These are phyloP conservation scores for Ophiocordyceps camponoti-floridani DNA, from an alignment of 2,329 filamentous ascomycete species.

Conservation along the genomic window DNA sequence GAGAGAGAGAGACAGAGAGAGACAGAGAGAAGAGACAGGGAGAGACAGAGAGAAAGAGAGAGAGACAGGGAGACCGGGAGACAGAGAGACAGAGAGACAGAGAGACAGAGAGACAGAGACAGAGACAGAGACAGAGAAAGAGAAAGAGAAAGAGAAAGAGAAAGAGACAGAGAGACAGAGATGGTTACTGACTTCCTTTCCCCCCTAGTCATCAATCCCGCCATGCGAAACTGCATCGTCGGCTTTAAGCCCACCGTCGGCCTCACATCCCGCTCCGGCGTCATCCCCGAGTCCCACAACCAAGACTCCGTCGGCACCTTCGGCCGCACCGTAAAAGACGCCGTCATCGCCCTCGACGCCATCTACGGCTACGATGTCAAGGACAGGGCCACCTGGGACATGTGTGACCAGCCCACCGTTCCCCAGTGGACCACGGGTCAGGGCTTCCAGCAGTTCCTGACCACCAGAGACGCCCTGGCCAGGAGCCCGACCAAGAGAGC, in stretches of 20 bases:
- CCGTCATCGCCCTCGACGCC: slow-evolving; percentile 44
- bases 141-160: no score
- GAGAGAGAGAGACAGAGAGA: no score
- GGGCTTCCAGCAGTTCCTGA: slow-evolving; percentile 40
- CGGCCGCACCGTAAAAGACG: slow-evolving; percentile 51
- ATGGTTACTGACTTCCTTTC: no score
- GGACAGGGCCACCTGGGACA: slow-evolving; percentile 44
- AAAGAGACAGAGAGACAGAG: no score
- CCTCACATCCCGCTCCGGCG: slow-evolving; percentile 43
- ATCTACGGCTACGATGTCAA: slow-evolving; percentile 46
- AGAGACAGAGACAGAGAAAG: no score
- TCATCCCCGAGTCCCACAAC: slow-evolving; percentile 48
- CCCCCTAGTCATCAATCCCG: slow-evolving; percentile 45
- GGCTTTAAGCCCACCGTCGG: slow-evolving; percentile 65
- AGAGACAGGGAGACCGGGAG: no score
- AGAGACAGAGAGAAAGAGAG: no score
- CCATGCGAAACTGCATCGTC: slow-evolving; percentile 49
- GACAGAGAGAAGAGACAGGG: no score
- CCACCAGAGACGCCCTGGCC: slow-evolving; percentile 31
- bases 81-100: no score
- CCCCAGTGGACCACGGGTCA: slow-evolving; percentile 33
- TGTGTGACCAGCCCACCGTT: slow-evolving; percentile 28
- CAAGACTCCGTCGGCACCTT: slow-evolving; percentile 55
- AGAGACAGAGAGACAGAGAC: no score
- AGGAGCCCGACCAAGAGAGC: slow-evolving; percentile 19